A percentile compares a stretch with the other conserved stretches of the same genome.
These are phyloP conservation scores for Remersonia thermophila DNA, from an alignment of 2,329 filamentous ascomycete genomes.

Conservation along the genomic window DNA sequence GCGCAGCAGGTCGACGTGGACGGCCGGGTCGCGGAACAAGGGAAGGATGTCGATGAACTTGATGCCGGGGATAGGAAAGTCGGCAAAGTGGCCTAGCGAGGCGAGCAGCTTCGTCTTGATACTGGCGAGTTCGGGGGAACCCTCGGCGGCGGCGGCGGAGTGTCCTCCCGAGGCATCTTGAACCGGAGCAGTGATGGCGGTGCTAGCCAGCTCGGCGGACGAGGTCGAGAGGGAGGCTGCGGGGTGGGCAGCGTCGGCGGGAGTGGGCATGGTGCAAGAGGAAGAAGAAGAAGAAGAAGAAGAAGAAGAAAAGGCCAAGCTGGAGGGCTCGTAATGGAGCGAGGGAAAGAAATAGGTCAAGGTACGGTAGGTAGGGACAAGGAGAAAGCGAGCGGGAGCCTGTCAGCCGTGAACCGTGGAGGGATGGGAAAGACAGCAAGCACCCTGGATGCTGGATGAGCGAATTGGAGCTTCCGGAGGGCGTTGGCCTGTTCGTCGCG, in stretches of 20 bases:
- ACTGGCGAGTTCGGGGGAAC: slow-evolving; percentile 53
- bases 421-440: no score
- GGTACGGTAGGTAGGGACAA: no score
- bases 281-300: slow-evolving; percentile 20
- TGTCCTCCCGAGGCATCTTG: slow-evolving; percentile 51
- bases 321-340: neutral
- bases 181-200: slow-evolving; percentile 19
- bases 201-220: slow-evolving; percentile 18
- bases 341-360: no score
- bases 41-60: slow-evolving; percentile 98
- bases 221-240: slow-evolving; percentile 18
- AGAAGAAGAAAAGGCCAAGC: slow-evolving; percentile 12
- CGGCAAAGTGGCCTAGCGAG: slow-evolving; percentile 72
- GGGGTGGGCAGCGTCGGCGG: slow-evolving; percentile 16
- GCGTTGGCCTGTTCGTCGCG: no score
- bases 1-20: slow-evolving; percentile 66
- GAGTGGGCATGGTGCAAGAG: slow-evolving; percentile 25
- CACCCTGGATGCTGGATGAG: no score
- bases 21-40: slow-evolving; percentile 66
- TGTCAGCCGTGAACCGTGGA: no score
- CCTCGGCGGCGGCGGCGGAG: slow-evolving; percentile 48
- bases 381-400: no score
- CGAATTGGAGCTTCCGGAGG: no score
- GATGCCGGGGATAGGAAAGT: slow-evolving; percentile 87
- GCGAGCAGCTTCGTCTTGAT: slow-evolving; percentile 58